Base-by-base conservation (phyloP, 345 rosid species). In the Bretschneidera sinensis region DNA sequence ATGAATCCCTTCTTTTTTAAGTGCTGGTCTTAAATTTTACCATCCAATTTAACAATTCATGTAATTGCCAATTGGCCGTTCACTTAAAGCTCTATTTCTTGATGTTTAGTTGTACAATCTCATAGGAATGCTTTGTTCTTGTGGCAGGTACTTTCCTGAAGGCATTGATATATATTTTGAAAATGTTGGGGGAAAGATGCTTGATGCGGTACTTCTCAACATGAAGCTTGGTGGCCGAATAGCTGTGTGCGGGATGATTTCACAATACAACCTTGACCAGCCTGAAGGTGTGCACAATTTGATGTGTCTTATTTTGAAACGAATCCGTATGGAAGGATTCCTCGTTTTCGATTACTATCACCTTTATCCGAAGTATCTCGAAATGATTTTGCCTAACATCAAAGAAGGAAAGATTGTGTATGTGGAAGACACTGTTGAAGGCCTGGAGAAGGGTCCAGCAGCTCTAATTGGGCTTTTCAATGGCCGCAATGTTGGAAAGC, bases 91-190 rank as follows among this genome's bases (percentile, higher is more conserved):
- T n/a, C n/a, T n/a, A n/a, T n/a, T n/a, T n/a, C n/a, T n/a, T n/a
- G n/a, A n/a, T 33, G 21, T 47, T n/a, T 57, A 60, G 34, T 49
- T n/a, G n/a, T n/a, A n/a, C n/a, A n/a, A n/a, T n/a, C n/a, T n/a
- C n/a, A n/a, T n/a, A n/a, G n/a, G n/a, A n/a, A n/a, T n/a, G n/a
- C n/a, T n/a, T n/a, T n/a, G n/a, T n/a, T n/a, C n/a, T n/a, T n/a
- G n/a, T 14, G 17, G 45, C 66, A 85, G 95, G 72, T 79, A 60
- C 60, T 65, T 65, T 39, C 70, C 74, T 5, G 18, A 78, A 66
- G 88, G 84, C 63, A 81, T 79, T 16, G 85, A 83, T 62, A 80
- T 83, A 49, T 78, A 79, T 71, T 80, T 80, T 43, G 85, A 79
- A 47, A 77, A 74, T 16, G 82, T 81, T 24, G 86, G 86, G 28